Conservation (phyloP, 371 early-diverging fungal species). For the Coemansia sp. region DNA sequence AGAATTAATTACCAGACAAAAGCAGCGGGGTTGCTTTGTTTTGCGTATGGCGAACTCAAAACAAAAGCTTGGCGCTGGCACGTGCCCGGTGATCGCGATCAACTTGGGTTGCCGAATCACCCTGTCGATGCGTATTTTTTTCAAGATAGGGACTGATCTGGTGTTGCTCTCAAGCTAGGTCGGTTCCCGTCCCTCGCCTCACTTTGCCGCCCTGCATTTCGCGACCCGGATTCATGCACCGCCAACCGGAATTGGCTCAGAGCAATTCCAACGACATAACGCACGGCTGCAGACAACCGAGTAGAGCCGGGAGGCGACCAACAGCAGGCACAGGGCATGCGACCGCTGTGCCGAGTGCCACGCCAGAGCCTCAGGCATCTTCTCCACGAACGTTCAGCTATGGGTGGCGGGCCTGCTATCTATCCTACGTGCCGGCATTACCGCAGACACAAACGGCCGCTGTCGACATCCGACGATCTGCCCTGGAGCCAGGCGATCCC, state of each 20-base stretch:
- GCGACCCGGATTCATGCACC: too few relatives aligned
- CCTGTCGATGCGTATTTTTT: too few relatives aligned
- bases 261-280: background rate
- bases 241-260: too few relatives aligned
- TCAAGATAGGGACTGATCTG: too few relatives aligned
- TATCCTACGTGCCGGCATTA: background rate
- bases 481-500: slow-evolving; percentile 25
- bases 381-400: too few relatives aligned
- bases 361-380: slow-evolving; percentile 2
- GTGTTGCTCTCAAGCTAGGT: too few relatives aligned
- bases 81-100: slow-evolving; percentile 1
- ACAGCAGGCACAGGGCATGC: background rate
- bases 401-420: too few relatives aligned
- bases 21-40: background rate
- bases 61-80: background rate
- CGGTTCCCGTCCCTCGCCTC: too few relatives aligned
- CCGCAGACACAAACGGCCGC: background rate
- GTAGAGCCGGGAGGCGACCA: background rate
- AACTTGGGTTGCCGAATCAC: background rate
- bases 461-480: background rate
- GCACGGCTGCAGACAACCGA: background rate
- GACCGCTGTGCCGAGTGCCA: background rate
- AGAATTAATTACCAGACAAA: background rate
- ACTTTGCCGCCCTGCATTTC: too few relatives aligned
- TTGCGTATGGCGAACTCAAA: background rate